Conservation (phyloP, 768 basidiomycete species). For the Favolaschia claudopus region DNA sequence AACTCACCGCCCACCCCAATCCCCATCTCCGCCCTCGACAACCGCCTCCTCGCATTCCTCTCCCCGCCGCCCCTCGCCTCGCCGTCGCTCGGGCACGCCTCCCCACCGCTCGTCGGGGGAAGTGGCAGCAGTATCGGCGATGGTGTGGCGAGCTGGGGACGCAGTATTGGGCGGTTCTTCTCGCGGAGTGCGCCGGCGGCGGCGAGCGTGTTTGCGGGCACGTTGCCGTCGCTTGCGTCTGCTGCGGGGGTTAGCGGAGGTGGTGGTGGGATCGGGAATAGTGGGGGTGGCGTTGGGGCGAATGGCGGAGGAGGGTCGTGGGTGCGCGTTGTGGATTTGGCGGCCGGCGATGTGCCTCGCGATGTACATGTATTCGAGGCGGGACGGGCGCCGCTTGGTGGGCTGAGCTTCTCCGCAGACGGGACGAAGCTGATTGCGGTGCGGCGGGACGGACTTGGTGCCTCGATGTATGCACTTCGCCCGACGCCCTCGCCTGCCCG, state of each 20-base stretch:
- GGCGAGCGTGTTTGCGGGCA: conserved; percentile 39
- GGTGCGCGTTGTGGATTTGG: conserved; percentile 21
- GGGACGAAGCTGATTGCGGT: conserved; percentile 18
- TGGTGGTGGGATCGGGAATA: not conserved
- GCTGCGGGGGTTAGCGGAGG: not conserved
- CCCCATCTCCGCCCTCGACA: conserved; percentile 16
- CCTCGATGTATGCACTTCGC: conserved; percentile 15
- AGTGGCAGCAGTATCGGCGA: too few species aligned
- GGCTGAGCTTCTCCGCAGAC: conserved; percentile 9
- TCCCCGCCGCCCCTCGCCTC: not conserved
- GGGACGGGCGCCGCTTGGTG: conserved; percentile 8
- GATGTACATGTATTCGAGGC: conserved; percentile 19
- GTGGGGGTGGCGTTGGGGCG: not conserved
- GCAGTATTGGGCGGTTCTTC: conserved; percentile 19
- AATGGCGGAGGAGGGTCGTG: conserved; percentile 41
- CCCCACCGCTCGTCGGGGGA: not conserved
- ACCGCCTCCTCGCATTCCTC: conserved; percentile 25
- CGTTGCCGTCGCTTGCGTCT: not conserved
- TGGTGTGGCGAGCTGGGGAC: conserved; percentile 11
- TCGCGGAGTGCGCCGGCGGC: conserved; percentile 49
- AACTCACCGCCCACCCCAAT: conserved; percentile 21
- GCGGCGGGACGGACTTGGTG: conserved; percentile 20
- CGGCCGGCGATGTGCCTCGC: not conserved
- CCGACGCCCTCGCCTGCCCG: too few species aligned
- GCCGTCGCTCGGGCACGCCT: not conserved